Conservation (phyloP, 805 yeast genomes). For the Citeromyces nyonsensis region DNA sequence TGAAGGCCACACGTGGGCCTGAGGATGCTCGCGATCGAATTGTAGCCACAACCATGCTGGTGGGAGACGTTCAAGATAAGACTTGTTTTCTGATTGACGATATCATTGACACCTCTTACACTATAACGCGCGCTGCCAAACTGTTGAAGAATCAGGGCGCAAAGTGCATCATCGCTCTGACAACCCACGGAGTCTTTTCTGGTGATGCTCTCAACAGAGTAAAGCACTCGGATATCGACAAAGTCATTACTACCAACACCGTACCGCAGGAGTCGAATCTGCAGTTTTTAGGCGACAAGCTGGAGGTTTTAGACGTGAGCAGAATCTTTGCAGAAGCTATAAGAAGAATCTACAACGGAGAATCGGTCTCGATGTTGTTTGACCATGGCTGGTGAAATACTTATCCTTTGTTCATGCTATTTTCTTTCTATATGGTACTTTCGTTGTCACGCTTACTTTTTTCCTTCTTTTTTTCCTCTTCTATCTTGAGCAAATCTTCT, state of each 20-base stretch:
- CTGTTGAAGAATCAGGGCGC: constrained; percentile 91
- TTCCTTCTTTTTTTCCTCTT: constrained; percentile 16
- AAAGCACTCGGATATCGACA: constrained; percentile 56
- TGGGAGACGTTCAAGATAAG: constrained; percentile 81
- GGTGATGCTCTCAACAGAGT: constrained; percentile 80
- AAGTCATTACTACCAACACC: constrained; percentile 77
- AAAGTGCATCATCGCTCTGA: constrained; percentile 65
- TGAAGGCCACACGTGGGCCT: neutral
- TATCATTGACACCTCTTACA: constrained; percentile 83
- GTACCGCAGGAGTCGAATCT: constrained; percentile 67
- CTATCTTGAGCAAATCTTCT: constrained; percentile 32
- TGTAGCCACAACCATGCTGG: constrained; percentile 82
- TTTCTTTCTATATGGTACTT: constrained; percentile 1
- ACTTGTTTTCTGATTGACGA: constrained; percentile 91
- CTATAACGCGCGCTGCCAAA: constrained; percentile 86
- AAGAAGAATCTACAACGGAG: constrained; percentile 94
- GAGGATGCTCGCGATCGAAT: constrained; percentile 10
- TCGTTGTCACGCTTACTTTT: constrained; percentile 4
- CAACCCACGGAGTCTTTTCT: constrained; percentile 86
- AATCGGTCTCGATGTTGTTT: constrained; percentile 83
- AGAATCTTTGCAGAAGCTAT: constrained; percentile 88
- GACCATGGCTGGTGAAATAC: constrained; percentile 52
- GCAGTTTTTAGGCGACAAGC: constrained; percentile 36
- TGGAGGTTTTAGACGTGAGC: constrained; percentile 80
- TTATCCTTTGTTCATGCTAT: neutral